Percentiles rank a stretch among this genome's conserved stretches.
Conservation (phyloP, 768 basidiomycete species). For the Amanita jacksonii region DNA sequence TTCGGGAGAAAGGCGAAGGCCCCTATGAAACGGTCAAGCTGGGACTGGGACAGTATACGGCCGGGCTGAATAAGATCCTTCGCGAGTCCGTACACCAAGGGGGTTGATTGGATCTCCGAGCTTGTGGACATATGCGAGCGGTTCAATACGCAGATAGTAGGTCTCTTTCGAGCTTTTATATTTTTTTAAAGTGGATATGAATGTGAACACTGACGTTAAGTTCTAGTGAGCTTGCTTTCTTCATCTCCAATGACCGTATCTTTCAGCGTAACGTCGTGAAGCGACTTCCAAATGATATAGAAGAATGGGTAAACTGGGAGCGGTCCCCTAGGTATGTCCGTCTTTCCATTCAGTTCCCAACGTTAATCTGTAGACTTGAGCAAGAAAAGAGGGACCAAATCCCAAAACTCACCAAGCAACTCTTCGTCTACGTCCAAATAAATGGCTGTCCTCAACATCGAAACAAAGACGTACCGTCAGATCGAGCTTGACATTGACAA, state of each 20-base stretch:
- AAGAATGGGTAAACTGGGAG: slow-evolving; percentile 46
- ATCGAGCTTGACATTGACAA: too few species aligned
- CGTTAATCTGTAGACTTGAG: too few species aligned
- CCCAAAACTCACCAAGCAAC: slow-evolving; percentile 41
- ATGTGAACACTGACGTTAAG: slow-evolving; percentile 10
- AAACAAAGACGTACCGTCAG: too few species aligned
- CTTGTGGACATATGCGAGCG: slow-evolving; percentile 50
- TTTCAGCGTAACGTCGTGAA: slow-evolving; percentile 39
- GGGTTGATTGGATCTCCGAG: slow-evolving; percentile 45
- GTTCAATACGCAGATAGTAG: slow-evolving; percentile 58
- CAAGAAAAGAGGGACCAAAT: slow-evolving; percentile 34
- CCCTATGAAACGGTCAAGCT: too few species aligned
- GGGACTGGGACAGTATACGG: too few species aligned
- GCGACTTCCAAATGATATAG: slow-evolving; percentile 34
- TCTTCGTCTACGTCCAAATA: slow-evolving; percentile 45
- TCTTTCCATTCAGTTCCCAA: too few species aligned
- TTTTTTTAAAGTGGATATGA: neutral
- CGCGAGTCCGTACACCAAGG: slow-evolving; percentile 16
- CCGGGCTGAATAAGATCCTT: too few species aligned
- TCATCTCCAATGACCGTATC: slow-evolving; percentile 39
- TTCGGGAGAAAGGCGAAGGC: too few species aligned
- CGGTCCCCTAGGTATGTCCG: slow-evolving; percentile 34
- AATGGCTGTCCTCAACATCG: too few species aligned
- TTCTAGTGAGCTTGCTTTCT: slow-evolving; percentile 46
- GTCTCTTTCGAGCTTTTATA: slow-evolving; percentile 19